phyloP scores from a whole-genome alignment of 192 early-diverging fungal species.

The Coemansia sp. region DNA sequence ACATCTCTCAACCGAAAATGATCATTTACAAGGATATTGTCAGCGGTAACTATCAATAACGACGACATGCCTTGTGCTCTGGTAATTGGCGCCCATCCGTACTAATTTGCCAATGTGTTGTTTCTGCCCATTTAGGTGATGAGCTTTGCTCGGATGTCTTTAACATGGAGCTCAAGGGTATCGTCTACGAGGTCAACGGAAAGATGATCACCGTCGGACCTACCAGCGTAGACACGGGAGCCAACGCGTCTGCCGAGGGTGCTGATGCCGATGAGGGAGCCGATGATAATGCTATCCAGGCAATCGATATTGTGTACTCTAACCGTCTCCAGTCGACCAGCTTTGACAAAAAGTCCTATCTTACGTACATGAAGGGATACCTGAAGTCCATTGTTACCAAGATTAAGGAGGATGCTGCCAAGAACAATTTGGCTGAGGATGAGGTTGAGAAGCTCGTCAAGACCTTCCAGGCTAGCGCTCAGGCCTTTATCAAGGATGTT shows the following conservation, averaged over 20 bases:
- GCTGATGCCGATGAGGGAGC: constrained; percentile 64
- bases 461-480: constrained; percentile 64
- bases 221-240: constrained; percentile 84
- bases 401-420: constrained; percentile 37
- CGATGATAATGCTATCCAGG: constrained; percentile 61
- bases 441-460: constrained; percentile 60
- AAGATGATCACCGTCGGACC: constrained; percentile 64
- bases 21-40: constrained; percentile 68
- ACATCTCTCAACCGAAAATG: constrained; percentile 49
- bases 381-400: constrained; percentile 77
- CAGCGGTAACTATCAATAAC: constrained; percentile 54
- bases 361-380: constrained; percentile 91
- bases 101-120: not conserved
- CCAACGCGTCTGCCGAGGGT: constrained; percentile 90
- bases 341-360: constrained; percentile 93
- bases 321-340: constrained; percentile 68
- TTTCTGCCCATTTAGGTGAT: constrained; percentile 59
- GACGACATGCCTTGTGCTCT: not conserved
- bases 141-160: constrained; percentile 92
- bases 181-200: constrained; percentile 78
- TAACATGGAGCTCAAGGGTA: constrained; percentile 60
- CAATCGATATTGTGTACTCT: constrained; percentile 87
- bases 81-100: not conserved
- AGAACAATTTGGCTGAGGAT: not conserved
- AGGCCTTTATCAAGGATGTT: constrained; percentile 73